Conservation (phyloP, 2,329 filamentous ascomycete species). For the Aspergillus pseudoterreus region DNA sequence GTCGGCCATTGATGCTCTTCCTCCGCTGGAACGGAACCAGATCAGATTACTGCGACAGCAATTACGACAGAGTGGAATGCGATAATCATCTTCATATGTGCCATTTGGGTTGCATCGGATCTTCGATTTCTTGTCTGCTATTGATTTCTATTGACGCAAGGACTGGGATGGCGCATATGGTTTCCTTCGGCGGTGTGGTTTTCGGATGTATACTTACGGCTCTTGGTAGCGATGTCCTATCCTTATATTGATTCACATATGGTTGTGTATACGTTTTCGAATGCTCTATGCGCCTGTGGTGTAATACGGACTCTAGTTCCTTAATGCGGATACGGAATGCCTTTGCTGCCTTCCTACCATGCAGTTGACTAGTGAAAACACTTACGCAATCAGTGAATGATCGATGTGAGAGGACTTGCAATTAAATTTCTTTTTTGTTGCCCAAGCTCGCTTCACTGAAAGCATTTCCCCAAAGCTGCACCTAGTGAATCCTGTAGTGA, state of each 20-base stretch:
- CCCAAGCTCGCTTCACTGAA: too few relatives aligned
- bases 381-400: too few relatives aligned
- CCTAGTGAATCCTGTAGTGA: too few relatives aligned
- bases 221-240: neutral
- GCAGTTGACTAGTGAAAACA: too few relatives aligned
- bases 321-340: too few relatives aligned
- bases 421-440: too few relatives aligned
- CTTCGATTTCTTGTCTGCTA: neutral
- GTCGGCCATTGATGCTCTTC: constrained; percentile 73
- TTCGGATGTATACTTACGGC: neutral
- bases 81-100: constrained; percentile 16
- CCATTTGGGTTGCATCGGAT: neutral
- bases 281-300: too few relatives aligned
- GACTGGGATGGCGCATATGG: neutral
- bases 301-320: too few relatives aligned
- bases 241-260: neutral
- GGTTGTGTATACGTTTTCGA: neutral
- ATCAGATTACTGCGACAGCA: constrained; percentile 72
- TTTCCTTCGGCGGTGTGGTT: neutral
- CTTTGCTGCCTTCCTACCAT: too few relatives aligned
- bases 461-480: too few relatives aligned
- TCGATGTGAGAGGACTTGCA: too few relatives aligned
- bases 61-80: constrained; percentile 46
- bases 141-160: neutral
- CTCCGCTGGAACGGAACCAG: constrained; percentile 71